A percentile compares a stretch with the other conserved stretches of the same genome.
phyloP scores from a whole-genome alignment of 2,329 filamentous ascomycete species.

The Dothideomycetidae sp. region DNA sequence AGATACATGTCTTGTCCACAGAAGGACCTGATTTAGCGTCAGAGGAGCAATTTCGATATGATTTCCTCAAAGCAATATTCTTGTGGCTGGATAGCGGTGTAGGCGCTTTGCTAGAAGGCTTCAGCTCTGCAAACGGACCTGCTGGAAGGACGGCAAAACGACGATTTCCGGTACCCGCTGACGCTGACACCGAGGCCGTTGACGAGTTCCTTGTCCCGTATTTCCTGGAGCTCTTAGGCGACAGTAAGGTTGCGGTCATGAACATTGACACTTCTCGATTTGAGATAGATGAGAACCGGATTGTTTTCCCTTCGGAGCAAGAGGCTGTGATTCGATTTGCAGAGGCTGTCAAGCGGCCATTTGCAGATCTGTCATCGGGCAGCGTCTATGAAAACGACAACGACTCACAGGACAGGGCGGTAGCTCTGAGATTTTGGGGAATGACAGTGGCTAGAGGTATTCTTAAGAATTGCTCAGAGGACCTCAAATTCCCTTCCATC shows the following conservation, averaged over 20 bases:
- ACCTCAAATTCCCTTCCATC: conserved; percentile 42
- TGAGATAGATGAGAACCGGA: conserved; percentile 38
- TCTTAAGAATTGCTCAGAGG: conserved; percentile 41
- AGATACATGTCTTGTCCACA: conserved; percentile 32
- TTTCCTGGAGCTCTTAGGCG: conserved; percentile 38
- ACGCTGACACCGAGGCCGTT: conserved; percentile 38
- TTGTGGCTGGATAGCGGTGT: conserved; percentile 49
- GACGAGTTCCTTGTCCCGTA: conserved; percentile 46
- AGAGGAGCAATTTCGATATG: conserved; percentile 45
- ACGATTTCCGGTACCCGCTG: conserved; percentile 35
- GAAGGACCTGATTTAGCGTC: conserved; percentile 22
- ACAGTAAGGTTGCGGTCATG: conserved; percentile 35
- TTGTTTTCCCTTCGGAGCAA: conserved; percentile 39
- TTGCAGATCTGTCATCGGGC: conserved; percentile 33
- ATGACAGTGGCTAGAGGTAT: conserved; percentile 45
- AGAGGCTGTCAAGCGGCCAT: conserved; percentile 37
- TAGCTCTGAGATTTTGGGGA: conserved; percentile 42
- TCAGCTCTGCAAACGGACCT: conserved; percentile 32
- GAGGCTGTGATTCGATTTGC: conserved; percentile 44
- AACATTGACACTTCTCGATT: conserved; percentile 46
- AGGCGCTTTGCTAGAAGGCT: conserved; percentile 40
- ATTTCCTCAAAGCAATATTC: conserved; percentile 49
- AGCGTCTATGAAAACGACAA: background rate
- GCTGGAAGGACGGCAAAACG: conserved; percentile 22
- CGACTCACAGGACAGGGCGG: conserved; percentile 29